Conservation (phyloP, 371 early-diverging fungal species). For the Haplosporangium sp. region DNA sequence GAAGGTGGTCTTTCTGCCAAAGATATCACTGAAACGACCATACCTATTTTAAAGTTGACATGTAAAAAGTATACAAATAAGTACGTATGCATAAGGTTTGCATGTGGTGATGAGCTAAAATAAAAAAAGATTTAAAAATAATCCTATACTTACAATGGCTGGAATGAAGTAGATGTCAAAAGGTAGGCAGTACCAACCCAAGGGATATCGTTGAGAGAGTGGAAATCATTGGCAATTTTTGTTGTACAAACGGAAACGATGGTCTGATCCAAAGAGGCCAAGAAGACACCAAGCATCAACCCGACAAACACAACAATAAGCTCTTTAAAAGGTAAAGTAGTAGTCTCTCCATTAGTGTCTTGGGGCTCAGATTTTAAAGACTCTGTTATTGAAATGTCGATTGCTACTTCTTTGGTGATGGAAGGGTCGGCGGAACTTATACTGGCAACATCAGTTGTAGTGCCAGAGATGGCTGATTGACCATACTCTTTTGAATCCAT, state of each 20-base stretch:
- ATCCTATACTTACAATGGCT: conserved; percentile 34
- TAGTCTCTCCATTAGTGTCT: too few species aligned
- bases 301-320: conserved; percentile 42
- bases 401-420: too few species aligned
- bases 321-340: conserved; percentile 20
- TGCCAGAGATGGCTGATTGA: too few species aligned
- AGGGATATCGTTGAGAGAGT: conserved; percentile 63
- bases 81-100: conserved; percentile 13
- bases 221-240: conserved; percentile 65
- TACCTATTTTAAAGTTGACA: conserved; percentile 57
- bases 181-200: conserved; percentile 74
- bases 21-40: conserved; percentile 53
- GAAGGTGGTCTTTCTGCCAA: conserved; percentile 63
- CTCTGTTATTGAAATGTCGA: too few species aligned
- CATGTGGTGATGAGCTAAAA: conserved; percentile 29
- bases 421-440: too few species aligned
- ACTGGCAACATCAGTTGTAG: too few species aligned
- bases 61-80: conserved; percentile 54
- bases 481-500: too few species aligned
- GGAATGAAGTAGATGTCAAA: conserved; percentile 67
- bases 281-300: conserved; percentile 68
- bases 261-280: conserved; percentile 78
- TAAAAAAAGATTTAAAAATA: conserved; percentile 54
- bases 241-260: conserved; percentile 72
- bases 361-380: too few species aligned